These are phyloP conservation scores for Dipteronia dyeriana DNA, from an alignment of 345 rosid species.

Conservation along the genomic window DNA sequence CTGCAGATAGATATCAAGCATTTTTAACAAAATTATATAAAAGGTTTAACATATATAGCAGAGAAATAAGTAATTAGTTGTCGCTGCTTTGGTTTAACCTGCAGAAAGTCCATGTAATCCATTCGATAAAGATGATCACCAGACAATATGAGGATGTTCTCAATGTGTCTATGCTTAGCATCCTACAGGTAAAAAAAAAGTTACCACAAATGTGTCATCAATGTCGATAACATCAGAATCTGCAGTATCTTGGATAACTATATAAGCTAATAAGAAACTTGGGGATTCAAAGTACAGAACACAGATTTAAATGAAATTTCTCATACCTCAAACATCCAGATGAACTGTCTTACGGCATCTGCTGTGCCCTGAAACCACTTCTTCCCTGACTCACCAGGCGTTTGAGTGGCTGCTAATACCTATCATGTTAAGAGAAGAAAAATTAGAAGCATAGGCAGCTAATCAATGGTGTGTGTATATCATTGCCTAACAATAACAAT, in stretches of 20 bases:
- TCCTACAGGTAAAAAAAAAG: constrained; percentile 44
- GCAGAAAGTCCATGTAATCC: constrained; percentile 90
- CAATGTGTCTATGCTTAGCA: constrained; percentile 71
- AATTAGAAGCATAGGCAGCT: constrained; percentile 20
- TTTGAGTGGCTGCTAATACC: constrained; percentile 92
- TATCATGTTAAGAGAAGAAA: constrained; percentile 19
- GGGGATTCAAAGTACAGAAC: not conserved
- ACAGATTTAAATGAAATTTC: not conserved
- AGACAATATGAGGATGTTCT: constrained; percentile 77
- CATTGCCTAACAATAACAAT: not conserved
- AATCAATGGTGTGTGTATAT: not conserved
- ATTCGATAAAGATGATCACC: constrained; percentile 93
- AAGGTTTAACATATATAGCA: not conserved
- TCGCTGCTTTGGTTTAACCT: constrained; percentile 43
- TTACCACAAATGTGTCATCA: constrained; percentile 7
- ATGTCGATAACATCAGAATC: constrained; percentile 15
- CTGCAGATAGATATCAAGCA: constrained; percentile 39
- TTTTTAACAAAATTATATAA: not conserved
- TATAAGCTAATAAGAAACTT: not conserved
- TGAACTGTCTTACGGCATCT: constrained; percentile 86
- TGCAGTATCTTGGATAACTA: not conserved
- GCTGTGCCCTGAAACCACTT: constrained; percentile 98
- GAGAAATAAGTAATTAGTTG: constrained; percentile 8
- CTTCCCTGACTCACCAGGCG: constrained; percentile 79
- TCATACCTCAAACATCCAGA: constrained; percentile 81